phyloP scores from a whole-genome alignment of 108 stramenopile genomes.

The Discostella stelligeroides region DNA sequence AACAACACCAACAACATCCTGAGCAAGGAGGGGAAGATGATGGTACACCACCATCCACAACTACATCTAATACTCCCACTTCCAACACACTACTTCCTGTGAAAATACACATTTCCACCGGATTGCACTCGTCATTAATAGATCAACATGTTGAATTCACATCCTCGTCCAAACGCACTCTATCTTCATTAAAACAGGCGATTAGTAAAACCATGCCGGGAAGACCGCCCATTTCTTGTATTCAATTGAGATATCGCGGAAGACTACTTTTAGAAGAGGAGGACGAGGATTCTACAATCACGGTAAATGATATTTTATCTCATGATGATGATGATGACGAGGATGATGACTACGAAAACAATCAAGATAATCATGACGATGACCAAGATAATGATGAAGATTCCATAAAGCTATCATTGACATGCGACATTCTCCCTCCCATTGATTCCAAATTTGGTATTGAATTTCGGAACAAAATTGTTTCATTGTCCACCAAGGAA shows the following conservation, averaged over 20 bases:
- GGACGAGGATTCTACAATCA: slow-evolving; percentile 60
- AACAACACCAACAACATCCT: no score
- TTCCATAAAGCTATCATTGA: slow-evolving; percentile 50
- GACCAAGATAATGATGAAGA: slow-evolving; percentile 30
- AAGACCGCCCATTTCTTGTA: slow-evolving; percentile 51
- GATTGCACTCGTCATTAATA: no score
- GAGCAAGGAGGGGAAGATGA: no score
- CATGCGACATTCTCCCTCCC: slow-evolving; percentile 74
- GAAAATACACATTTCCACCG: no score
- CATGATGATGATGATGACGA: slow-evolving; percentile 64
- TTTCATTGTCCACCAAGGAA: slow-evolving; percentile 58
- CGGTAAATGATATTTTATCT: slow-evolving; percentile 60
- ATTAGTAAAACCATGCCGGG: slow-evolving; percentile 61
- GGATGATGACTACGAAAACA: slow-evolving; percentile 64
- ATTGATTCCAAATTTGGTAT: slow-evolving; percentile 73
- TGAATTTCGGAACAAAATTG: slow-evolving; percentile 54
- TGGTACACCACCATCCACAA: no score
- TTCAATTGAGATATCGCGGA: slow-evolving; percentile 55
- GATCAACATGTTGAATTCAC: no score
- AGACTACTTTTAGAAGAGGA: no score
- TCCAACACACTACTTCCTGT: no score
- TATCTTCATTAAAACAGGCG: slow-evolving; percentile 60
- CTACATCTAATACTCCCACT: no score
- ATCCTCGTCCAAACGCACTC: slow-evolving; percentile 55
- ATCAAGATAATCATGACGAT: slow-evolving; percentile 61